Base-by-base conservation (phyloP, 805 yeast species). In the Suhomyces xylopsoci region DNA sequence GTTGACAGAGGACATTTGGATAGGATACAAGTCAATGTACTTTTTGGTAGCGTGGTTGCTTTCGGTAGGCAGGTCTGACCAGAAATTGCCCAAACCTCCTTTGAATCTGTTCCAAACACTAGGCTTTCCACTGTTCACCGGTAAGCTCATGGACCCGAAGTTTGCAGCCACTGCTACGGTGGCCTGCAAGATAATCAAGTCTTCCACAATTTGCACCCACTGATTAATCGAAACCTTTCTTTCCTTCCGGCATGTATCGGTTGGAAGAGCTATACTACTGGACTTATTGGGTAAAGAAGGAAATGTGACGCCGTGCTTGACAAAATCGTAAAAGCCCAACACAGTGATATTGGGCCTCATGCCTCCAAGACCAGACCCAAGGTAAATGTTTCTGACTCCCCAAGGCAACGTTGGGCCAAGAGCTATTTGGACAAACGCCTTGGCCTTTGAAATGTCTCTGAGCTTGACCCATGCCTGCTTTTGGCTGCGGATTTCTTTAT, bases 331-430 rank as follows among this genome's bases (percentile, higher is more conserved):
- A 62, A 91, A 91, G 0, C 98, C 98, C 30, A 94, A 55, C 0
- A 94, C 96, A 0, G 97, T 90, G 49, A 94, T 92, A 64, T 94
- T 94, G 1, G 99, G 99, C 62, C 83, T 87, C 99, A 94, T 94
- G 10, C 97, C 97, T 7, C 99, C 99, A n/a, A 94, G 74, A 0
- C 99, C 99, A 2, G 96, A 88, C 0, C 97, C 97, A 54, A 93
- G 68, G 54, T 82, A 91, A 8, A 94, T 91, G 65, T 93, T 93
- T 55, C 99, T 77, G 0, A 90, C 96, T 24, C 99, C 98, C 97
- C 98, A 93, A 0, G 91, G 87, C 42, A 94, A 76, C 1, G 87
- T 80, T 0, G 97, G 92, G 0, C 96, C 96, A 9, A 91, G 79
- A 1, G 93, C 89, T 47, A 94, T 83, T 64, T 94, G 99, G 6